A percentile compares a stretch with the other conserved stretches of the same genome.
Conservation (phyloP, 2,329 filamentous ascomycete genomes). For the Neonectria hederae region DNA sequence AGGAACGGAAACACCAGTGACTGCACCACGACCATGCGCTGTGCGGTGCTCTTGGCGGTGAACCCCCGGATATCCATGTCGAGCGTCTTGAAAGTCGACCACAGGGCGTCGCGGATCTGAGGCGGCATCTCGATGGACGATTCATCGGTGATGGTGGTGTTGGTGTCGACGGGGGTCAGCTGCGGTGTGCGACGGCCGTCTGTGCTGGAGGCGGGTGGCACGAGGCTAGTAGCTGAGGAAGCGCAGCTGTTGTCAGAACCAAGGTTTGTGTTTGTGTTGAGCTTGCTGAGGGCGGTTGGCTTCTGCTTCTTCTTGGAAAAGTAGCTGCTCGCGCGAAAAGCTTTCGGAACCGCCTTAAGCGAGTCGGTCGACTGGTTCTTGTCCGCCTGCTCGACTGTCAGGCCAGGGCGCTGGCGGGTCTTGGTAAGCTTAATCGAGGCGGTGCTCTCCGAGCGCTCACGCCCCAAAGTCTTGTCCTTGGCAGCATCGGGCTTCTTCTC, state of each 20-base stretch:
- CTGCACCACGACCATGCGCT: slow-evolving; percentile 81
- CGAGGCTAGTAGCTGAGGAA: slow-evolving; percentile 58
- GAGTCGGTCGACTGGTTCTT: slow-evolving; percentile 46
- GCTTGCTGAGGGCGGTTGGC: slow-evolving; percentile 52
- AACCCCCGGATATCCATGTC: slow-evolving; percentile 66
- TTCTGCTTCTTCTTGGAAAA: slow-evolving; percentile 61
- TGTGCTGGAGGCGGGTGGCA: slow-evolving; percentile 52
- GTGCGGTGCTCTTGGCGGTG: slow-evolving; percentile 73
- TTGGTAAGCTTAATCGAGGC: slow-evolving; percentile 39
- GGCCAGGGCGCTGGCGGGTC: slow-evolving; percentile 43
- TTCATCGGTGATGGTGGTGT: slow-evolving; percentile 53
- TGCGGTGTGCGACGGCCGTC: slow-evolving; percentile 51
- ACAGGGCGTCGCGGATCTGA: slow-evolving; percentile 61
- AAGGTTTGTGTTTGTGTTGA: slow-evolving; percentile 43
- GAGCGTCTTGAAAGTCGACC: slow-evolving; percentile 64
- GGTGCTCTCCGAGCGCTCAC: slow-evolving; percentile 38
- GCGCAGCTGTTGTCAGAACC: slow-evolving; percentile 56
- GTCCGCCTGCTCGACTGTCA: slow-evolving; percentile 40
- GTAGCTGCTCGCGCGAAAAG: slow-evolving; percentile 58
- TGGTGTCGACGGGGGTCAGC: slow-evolving; percentile 52
- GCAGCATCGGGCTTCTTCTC: slow-evolving; percentile 42
- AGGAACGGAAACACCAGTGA: slow-evolving; percentile 80
- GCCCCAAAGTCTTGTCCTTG: slow-evolving; percentile 36
- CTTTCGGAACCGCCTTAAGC: slow-evolving; percentile 49
- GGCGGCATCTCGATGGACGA: slow-evolving; percentile 58